These are phyloP conservation scores for Aspergillus sp. DNA, from an alignment of 2,329 filamentous ascomycete species.

Conservation along the genomic window DNA sequence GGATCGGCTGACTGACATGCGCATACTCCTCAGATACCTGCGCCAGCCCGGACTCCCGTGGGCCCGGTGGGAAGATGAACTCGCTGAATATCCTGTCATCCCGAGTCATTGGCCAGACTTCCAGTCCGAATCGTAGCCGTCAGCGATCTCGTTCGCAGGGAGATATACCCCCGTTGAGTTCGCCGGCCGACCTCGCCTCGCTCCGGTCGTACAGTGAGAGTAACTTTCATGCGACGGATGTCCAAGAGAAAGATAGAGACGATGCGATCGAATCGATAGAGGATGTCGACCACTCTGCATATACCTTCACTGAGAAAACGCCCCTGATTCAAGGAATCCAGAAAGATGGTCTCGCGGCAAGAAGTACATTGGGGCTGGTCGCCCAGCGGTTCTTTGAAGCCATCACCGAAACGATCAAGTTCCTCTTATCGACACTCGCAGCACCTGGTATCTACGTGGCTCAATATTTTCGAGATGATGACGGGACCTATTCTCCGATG, in stretches of 20 bases:
- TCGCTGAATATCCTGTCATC: constrained; percentile 91
- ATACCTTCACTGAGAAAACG: constrained; percentile 62
- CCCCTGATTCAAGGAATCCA: constrained; percentile 56
- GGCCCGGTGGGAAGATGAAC: constrained; percentile 73
- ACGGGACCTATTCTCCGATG: constrained; percentile 75
- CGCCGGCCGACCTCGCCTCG: constrained; percentile 34
- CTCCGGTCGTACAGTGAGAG: constrained; percentile 44
- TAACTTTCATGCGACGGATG: constrained; percentile 32
- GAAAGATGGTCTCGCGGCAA: constrained; percentile 36
- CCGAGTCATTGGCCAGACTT: constrained; percentile 66
- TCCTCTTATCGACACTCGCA: constrained; percentile 73
- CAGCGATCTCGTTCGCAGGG: constrained; percentile 55
- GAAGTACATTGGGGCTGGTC: constrained; percentile 49
- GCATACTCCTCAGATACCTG: constrained; percentile 28
- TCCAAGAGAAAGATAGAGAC: constrained; percentile 26
- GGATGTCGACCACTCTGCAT: constrained; percentile 27
- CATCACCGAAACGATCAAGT: constrained; percentile 72
- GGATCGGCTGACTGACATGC: constrained; percentile 16
- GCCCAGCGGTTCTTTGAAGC: constrained; percentile 69
- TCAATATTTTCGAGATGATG: constrained; percentile 76
- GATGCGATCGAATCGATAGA: constrained; percentile 22
- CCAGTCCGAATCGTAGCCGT: constrained; percentile 46
- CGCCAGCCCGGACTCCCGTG: constrained; percentile 43
- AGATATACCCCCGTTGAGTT: constrained; percentile 36
- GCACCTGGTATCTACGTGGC: constrained; percentile 80